phyloP scores from a whole-genome alignment of 1,139 yeast genomes.

The Saccharomyces hybrid region DNA sequence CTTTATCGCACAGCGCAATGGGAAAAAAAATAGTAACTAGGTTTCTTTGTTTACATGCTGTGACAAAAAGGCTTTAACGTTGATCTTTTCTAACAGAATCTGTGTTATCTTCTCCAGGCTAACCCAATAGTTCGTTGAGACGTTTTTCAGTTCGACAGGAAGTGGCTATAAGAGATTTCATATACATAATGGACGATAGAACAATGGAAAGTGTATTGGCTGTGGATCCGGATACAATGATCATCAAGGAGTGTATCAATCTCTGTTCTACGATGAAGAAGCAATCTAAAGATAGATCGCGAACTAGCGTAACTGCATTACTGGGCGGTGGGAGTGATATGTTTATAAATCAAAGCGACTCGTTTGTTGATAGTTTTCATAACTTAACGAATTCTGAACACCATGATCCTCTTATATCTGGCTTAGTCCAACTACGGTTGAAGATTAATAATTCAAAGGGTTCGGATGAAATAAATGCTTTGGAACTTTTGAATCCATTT shows the following conservation, averaged over 20 bases:
- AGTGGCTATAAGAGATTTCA: not conserved
- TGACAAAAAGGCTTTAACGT: not conserved
- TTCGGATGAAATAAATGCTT: slow-evolving; percentile 53
- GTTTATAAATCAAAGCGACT: slow-evolving; percentile 31
- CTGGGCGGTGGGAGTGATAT: slow-evolving; percentile 49
- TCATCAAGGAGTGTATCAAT: slow-evolving; percentile 51
- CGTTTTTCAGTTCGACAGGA: not conserved
- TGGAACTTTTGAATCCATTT: slow-evolving; percentile 76
- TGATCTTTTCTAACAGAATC: not conserved
- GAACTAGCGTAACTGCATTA: slow-evolving; percentile 81
- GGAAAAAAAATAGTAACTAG: not conserved
- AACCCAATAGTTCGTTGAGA: not conserved
- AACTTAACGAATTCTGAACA: slow-evolving; percentile 17
- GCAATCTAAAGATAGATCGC: slow-evolving; percentile 23
- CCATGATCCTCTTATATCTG: slow-evolving; percentile 62
- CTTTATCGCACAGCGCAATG: not conserved
- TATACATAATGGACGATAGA: not conserved
- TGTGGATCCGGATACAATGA: slow-evolving; percentile 47
- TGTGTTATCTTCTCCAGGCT: not conserved
- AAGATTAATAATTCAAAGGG: slow-evolving; percentile 52
- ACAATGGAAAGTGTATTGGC: slow-evolving; percentile 15
- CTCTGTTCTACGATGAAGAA: slow-evolving; percentile 52
- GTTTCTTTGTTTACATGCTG: not conserved
- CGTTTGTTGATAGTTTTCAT: slow-evolving; percentile 26
- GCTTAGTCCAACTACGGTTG: slow-evolving; percentile 67